Conservation (phyloP, 2,329 filamentous ascomycete genomes). For the Beauveria varroae region DNA sequence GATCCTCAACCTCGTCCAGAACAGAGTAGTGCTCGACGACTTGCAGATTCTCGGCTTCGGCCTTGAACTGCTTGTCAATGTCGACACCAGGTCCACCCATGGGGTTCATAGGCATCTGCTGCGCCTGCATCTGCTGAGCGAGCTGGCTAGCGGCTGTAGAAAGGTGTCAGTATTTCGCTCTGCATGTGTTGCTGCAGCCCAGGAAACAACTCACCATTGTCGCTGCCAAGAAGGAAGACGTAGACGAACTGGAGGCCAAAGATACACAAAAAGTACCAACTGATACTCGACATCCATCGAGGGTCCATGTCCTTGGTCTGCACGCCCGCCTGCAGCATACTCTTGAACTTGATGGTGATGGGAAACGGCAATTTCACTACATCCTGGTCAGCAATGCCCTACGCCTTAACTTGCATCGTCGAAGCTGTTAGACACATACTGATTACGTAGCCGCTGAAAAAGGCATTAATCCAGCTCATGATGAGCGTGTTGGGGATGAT, state of each 20-base stretch:
- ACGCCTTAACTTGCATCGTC: no score
- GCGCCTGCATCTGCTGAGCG: constrained; percentile 76
- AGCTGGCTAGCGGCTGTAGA: constrained; percentile 77
- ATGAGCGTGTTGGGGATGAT: constrained; percentile 98
- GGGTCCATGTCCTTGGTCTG: constrained; percentile 95
- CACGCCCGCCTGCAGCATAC: constrained; percentile 96
- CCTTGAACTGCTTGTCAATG: constrained; percentile 89
- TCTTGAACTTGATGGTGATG: constrained; percentile 97
- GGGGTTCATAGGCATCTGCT: constrained; percentile 36
- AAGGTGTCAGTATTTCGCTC: constrained; percentile 12
- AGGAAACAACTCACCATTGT: constrained; percentile 64
- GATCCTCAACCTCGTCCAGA: constrained; percentile 78
- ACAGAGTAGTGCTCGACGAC: constrained; percentile 93
- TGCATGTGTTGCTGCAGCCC: neutral
- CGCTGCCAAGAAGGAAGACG: constrained; percentile 90
- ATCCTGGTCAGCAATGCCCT: neutral
- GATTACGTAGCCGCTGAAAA: constrained; percentile 97
- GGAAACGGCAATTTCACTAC: constrained; percentile 93
- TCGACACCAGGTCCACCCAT: constrained; percentile 92
- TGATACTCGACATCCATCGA: constrained; percentile 96
- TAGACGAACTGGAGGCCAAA: constrained; percentile 97
- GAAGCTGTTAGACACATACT: constrained; percentile 42
- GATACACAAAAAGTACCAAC: constrained; percentile 97
- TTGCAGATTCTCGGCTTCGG: constrained; percentile 89
- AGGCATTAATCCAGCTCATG: constrained; percentile 99